These are phyloP conservation scores for Serendipita sp. DNA, from an alignment of 768 basidiomycete species.

Conservation along the genomic window DNA sequence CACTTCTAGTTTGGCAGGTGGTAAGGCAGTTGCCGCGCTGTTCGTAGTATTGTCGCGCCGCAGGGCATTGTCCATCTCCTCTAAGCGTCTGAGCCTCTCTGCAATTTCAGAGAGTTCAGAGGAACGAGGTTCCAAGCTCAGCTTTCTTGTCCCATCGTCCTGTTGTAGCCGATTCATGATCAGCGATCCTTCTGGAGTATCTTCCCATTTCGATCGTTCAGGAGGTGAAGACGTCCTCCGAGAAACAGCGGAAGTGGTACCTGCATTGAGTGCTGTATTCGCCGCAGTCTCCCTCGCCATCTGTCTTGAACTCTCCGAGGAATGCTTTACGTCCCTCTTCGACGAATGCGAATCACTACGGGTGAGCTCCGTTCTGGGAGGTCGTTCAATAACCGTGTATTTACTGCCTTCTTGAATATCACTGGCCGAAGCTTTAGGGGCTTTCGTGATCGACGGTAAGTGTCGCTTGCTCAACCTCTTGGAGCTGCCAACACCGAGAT, in stretches of 20 bases:
- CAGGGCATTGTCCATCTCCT: background rate
- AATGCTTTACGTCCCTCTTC: background rate
- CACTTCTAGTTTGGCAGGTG: slow-evolving; percentile 21
- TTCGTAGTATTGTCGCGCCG: background rate
- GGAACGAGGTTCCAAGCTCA: background rate
- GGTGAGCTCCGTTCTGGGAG: background rate
- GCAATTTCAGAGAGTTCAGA: background rate
- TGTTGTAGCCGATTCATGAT: background rate
- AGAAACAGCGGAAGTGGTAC: background rate
- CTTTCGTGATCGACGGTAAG: background rate
- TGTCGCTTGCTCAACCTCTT: background rate
- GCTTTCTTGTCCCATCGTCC: background rate
- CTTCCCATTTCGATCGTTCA: background rate
- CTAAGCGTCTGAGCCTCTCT: background rate
- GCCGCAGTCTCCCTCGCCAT: background rate
- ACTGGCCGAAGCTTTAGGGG: background rate
- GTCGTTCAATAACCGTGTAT: background rate
- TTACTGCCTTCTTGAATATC: slow-evolving; percentile 1
- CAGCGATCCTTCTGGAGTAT: background rate
- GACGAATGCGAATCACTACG: background rate
- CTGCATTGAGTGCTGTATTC: background rate
- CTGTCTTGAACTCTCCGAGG: background rate
- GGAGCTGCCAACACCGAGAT: background rate
- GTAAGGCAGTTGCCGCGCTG: background rate
- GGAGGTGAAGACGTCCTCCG: background rate